Evolutionary conservation across 148 eudicot genomes (phyloP).

Genomic region (Rheum nobile): DNA sequence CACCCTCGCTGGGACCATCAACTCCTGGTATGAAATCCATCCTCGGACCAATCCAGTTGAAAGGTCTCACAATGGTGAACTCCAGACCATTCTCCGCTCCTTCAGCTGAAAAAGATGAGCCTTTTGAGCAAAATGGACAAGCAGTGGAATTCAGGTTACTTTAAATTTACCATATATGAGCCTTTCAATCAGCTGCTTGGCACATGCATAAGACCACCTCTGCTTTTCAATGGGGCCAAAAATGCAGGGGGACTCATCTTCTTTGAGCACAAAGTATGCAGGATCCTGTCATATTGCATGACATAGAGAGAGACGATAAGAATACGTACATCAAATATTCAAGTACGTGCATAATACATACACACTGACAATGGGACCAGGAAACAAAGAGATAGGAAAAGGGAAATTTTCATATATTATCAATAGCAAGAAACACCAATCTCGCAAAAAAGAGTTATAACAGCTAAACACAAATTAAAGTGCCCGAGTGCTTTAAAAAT

Average conservation of each 20-base stretch:
- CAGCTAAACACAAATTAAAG: constrained; percentile 6
- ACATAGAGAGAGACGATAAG: background rate
- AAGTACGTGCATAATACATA: background rate
- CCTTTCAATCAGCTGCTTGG: constrained; percentile 96
- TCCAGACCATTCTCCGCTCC: constrained; percentile 97
- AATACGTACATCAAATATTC: background rate
- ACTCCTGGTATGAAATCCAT: constrained; percentile 99
- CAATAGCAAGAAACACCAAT: background rate
- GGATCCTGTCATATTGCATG: constrained; percentile 49
- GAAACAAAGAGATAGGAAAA: background rate
- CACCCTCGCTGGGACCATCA: constrained; percentile 98
- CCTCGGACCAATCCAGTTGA: constrained; percentile 99
- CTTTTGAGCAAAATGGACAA: background rate
- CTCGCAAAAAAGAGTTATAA: background rate
- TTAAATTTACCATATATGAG: constrained; percentile 62
- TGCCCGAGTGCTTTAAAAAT: background rate
- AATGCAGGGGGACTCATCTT: constrained; percentile 89
- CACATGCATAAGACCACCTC: constrained; percentile 99
- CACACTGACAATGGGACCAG: background rate
- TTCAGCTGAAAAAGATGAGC: constrained; percentile 48
- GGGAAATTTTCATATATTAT: background rate
- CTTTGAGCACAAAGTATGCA: constrained; percentile 68
- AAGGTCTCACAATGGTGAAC: constrained; percentile 93
- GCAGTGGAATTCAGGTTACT: background rate
- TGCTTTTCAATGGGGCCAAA: constrained; percentile 98